Evolutionary conservation across 1,139 yeast species (phyloP).

Genomic region (Candida sojae): DNA sequence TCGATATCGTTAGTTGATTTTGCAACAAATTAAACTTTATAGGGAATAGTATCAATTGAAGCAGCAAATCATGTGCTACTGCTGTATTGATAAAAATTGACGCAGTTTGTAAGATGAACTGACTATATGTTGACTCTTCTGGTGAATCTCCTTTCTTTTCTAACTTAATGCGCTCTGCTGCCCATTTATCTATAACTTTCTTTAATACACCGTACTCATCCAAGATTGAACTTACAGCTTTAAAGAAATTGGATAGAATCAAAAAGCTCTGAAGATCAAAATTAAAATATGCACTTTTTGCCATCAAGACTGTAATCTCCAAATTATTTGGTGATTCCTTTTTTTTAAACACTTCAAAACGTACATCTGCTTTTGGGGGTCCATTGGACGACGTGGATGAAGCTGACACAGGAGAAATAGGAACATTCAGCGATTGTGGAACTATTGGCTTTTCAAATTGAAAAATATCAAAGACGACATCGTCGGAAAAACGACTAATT

Average conservation of each 20-base stretch:
- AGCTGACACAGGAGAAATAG: constrained; percentile 10
- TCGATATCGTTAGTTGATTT: constrained; percentile 31
- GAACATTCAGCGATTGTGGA: constrained; percentile 5
- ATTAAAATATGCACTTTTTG: constrained; percentile 41
- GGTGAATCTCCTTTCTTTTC: not conserved
- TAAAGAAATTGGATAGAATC: constrained; percentile 17
- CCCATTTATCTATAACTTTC: constrained; percentile 13
- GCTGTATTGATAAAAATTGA: constrained; percentile 20
- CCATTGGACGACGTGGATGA: constrained; percentile 7
- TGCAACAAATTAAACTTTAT: constrained; percentile 34
- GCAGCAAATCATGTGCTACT: constrained; percentile 10
- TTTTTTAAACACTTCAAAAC: constrained; percentile 50
- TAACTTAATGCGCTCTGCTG: not conserved
- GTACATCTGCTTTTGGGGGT: constrained; percentile 43
- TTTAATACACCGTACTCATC: constrained; percentile 12
- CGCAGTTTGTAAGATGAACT: constrained; percentile 37
- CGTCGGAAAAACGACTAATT: constrained; percentile 21
- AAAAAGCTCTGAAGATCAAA: constrained; percentile 27
- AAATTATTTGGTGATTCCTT: constrained; percentile 20
- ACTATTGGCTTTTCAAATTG: constrained; percentile 17
- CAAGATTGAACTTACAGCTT: constrained; percentile 9
- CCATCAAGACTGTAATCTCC: constrained; percentile 46
- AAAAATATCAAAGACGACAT: constrained; percentile 20
- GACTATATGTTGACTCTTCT: constrained; percentile 8
- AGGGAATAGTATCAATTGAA: constrained; percentile 35